Base-by-base conservation (phyloP, 2,329 filamentous ascomycete species). In the Furcasterigmium sp. region DNA sequence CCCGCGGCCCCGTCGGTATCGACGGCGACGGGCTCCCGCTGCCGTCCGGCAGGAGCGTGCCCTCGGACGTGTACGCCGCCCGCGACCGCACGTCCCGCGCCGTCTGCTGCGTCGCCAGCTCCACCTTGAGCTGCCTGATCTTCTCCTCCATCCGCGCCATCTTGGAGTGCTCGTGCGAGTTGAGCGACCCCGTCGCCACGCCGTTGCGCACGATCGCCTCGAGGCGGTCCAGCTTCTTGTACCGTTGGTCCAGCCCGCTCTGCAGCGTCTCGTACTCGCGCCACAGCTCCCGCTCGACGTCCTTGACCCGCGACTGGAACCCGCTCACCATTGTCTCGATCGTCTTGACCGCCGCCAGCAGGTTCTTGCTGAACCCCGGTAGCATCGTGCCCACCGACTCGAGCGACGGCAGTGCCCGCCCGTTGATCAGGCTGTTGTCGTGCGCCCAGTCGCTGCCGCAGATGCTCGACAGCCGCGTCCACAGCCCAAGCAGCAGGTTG, bases 401-500 rank as follows among this genome's bases (percentile, higher is more conserved):
- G 26, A 94, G 75, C 11, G 85, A 89, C 0, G 91, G 89, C 7
- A 95, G 69, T 2, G 78, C 80, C 46, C 91, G 87, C 17, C 90
- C 88, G 55, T 93, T 91, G 58, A 97, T 87, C 19, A 95, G 79
- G 44, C 85, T 85, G 62, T 97, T 91, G 56, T 85, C 82, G 61
- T 95, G 87, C 5, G 87, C 81, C 91, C 93, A 98, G 58, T 97
- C 93, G 0, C 82, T 78, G 10, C 93, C 93, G 56, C 93, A 97
- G 35, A 97, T 75, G 1, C 80, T 76, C 4, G 88, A 91, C 8
- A 98, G 75, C 37, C 87, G 80, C 50, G 91, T 91, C 93, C 93
- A 98, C 5, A 97, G 70, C n/a, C 82, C 76, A 18, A 96, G 78
- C 15, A 97, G 75, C 41, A 98, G 72, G 47, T 87, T 85, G 65